Conservation (phyloP, 2,329 filamentous ascomycete genomes). For the Apiospora kogelbergensis region DNA sequence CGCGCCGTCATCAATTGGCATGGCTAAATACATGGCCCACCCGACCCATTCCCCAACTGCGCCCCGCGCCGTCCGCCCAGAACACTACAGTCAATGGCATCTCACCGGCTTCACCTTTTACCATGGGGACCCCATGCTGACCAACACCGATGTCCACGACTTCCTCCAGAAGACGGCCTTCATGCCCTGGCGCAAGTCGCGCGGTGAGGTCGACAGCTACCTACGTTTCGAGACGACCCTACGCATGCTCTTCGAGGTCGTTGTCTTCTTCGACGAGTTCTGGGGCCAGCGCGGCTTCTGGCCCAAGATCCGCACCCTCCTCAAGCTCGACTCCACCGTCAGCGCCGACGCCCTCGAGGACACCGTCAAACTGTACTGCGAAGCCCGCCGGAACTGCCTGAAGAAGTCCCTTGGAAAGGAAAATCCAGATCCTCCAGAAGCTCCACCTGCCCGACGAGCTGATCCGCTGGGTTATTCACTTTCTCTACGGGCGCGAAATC, state of each 20-base stretch:
- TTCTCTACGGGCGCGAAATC: too few relatives aligned
- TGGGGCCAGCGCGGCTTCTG: conserved; percentile 11
- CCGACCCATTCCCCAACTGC: background rate
- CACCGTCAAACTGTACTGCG: conserved; percentile 9
- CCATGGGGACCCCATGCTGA: background rate
- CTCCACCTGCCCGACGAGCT: too few relatives aligned
- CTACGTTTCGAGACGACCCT: conserved; percentile 13
- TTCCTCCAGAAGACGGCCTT: conserved; percentile 9
- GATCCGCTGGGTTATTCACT: too few relatives aligned
- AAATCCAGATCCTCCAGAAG: too few relatives aligned
- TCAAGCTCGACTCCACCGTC: background rate
- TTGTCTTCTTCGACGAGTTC: conserved; percentile 11
- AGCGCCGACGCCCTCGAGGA: conserved; percentile 2
- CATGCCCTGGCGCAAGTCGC: conserved; percentile 5
- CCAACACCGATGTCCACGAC: background rate
- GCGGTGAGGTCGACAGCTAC: background rate
- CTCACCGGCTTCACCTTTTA: conserved; percentile 3
- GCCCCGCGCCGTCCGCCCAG: background rate
- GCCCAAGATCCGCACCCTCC: background rate
- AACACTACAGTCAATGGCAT: background rate
- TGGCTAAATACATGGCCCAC: conserved; percentile 6
- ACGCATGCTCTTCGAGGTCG: conserved; percentile 13
- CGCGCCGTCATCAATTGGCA: background rate
- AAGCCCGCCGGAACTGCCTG: background rate
- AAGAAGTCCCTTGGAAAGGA: too few relatives aligned